phyloP scores from a whole-genome alignment of 441 rosid species.

The Geranium incanum region DNA sequence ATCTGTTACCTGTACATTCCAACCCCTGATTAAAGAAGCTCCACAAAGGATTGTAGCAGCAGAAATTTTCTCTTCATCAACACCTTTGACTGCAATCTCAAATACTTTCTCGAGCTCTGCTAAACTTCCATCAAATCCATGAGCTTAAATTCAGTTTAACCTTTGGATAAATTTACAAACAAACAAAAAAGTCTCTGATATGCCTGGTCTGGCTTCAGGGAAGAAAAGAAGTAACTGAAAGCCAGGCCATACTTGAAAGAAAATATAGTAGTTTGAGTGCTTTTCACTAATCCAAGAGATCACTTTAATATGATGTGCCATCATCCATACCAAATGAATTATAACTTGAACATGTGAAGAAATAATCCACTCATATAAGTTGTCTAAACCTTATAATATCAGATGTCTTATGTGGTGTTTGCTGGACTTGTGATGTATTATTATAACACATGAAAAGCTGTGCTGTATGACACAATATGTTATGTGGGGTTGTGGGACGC shows the following conservation, averaged over 20 bases:
- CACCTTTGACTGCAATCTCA: constrained; percentile 64
- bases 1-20: constrained; percentile 61
- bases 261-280: constrained; percentile 25
- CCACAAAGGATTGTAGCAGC: constrained; percentile 74
- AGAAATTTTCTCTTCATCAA: constrained; percentile 56
- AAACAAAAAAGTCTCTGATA: constrained; percentile 48
- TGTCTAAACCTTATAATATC: background rate
- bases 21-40: constrained; percentile 67
- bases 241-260: constrained; percentile 37
- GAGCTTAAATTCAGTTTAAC: constrained; percentile 66
- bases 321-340: constrained; percentile 5
- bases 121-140: constrained; percentile 81
- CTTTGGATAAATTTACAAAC: constrained; percentile 55
- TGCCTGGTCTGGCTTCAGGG: constrained; percentile 57
- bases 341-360: constrained; percentile 9
- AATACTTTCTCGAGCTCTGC: constrained; percentile 69
- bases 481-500: background rate
- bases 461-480: background rate
- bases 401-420: background rate
- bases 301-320: constrained; percentile 7
- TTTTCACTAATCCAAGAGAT: constrained; percentile 15
- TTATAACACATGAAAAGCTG: background rate
- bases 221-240: constrained; percentile 59
- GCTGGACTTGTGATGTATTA: background rate
- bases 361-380: background rate